Percentiles rank a stretch among this genome's conserved stretches.
These are phyloP conservation scores for Earliella scabrosa DNA, from an alignment of 1,284 basidiomycete genomes.

Conservation along the genomic window DNA sequence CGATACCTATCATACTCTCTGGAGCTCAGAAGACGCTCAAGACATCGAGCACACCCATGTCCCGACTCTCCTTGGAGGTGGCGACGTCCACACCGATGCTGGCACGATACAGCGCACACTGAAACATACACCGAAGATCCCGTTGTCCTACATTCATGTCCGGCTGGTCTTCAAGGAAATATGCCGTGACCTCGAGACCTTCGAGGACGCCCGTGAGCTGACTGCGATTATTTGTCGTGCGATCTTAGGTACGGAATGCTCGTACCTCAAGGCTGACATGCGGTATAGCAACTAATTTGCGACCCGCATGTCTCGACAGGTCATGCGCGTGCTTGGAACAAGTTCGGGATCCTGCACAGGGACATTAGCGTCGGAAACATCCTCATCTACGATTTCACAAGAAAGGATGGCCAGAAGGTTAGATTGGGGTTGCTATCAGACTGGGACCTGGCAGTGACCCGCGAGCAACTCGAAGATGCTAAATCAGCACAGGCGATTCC, in stretches of 20 bases:
- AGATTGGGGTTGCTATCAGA: slow-evolving; percentile 1
- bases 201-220: neutral
- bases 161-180: neutral
- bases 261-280: too few species aligned
- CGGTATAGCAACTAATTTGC: too few species aligned
- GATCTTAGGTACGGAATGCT: neutral
- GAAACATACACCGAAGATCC: too few species aligned
- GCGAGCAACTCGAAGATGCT: neutral
- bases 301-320: too few species aligned
- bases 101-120: neutral
- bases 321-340: too few species aligned
- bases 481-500: too few species aligned
- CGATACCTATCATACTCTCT: neutral
- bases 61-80: neutral
- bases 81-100: neutral
- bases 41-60: too few species aligned
- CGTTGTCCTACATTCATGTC: neutral
- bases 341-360: too few species aligned
- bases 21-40: too few species aligned
- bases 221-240: neutral
- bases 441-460: slow-evolving; percentile 7
- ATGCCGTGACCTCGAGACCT: neutral
- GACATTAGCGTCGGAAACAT: too few species aligned
- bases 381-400: too few species aligned
- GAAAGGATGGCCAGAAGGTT: too few species aligned